Percentiles rank a stretch among this genome's conserved stretches.
phyloP scores from a whole-genome alignment of 1,284 basidiomycete genomes.

The Athelia psychrophila region DNA sequence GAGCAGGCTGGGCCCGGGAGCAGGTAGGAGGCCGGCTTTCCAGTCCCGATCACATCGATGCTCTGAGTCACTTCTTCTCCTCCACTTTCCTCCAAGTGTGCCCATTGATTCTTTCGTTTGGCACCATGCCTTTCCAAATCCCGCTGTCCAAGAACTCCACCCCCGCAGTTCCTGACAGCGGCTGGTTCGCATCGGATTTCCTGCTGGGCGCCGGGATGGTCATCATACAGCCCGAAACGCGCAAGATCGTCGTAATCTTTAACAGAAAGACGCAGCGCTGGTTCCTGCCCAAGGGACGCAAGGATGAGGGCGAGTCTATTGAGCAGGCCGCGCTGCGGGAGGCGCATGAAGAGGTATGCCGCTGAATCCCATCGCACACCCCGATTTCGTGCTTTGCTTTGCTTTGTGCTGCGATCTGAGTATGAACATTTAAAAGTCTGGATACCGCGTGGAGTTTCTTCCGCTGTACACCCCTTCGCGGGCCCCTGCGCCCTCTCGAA shows the following conservation, averaged over 20 bases:
- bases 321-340: slow-evolving; percentile 58
- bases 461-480: slow-evolving; percentile 38
- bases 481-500: slow-evolving; percentile 35
- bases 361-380: background rate
- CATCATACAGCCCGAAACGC: slow-evolving; percentile 46
- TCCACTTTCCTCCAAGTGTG: too few species aligned
- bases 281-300: slow-evolving; percentile 62
- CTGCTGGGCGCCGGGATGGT: slow-evolving; percentile 59
- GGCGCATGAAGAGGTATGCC: slow-evolving; percentile 60
- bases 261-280: slow-evolving; percentile 35
- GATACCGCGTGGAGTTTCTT: slow-evolving; percentile 46
- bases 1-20: too few species aligned
- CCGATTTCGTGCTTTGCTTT: background rate
- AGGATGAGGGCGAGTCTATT: slow-evolving; percentile 59
- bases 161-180: slow-evolving; percentile 33
- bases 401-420: background rate
- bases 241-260: slow-evolving; percentile 40
- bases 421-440: slow-evolving; percentile 36
- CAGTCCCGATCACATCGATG: too few species aligned
- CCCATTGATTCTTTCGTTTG: too few species aligned
- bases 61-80: too few species aligned
- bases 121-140: too few species aligned
- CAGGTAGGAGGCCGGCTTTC: too few species aligned
- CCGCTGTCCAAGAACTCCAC: slow-evolving; percentile 17
- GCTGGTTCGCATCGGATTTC: slow-evolving; percentile 48